These are phyloP conservation scores for Melastoma candidum DNA, from an alignment of 441 rosid genomes.

Conservation along the genomic window DNA sequence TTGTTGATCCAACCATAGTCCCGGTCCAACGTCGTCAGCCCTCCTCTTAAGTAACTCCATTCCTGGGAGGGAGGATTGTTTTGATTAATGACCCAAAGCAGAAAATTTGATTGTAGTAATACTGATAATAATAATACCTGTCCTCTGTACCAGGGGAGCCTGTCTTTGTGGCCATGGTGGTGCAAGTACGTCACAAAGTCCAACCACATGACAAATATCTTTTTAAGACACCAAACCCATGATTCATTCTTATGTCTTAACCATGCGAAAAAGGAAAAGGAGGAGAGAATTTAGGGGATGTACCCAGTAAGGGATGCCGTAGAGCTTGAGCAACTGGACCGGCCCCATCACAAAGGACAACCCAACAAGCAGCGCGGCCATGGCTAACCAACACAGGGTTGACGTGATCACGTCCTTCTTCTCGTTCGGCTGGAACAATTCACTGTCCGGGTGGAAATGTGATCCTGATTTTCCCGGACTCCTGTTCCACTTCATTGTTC, in stretches of 20 bases:
- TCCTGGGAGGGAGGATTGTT: slow-evolving; percentile 29
- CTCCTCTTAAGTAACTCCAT: slow-evolving; percentile 89
- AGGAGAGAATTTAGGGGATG: neutral
- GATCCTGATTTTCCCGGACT: slow-evolving; percentile 94
- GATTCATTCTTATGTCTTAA: no score
- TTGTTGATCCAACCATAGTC: slow-evolving; percentile 73
- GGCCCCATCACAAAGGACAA: slow-evolving; percentile 51
- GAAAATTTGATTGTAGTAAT: neutral
- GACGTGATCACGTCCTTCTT: slow-evolving; percentile 52
- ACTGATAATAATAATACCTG: slow-evolving; percentile 31
- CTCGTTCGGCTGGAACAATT: slow-evolving; percentile 50
- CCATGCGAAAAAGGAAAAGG: no score
- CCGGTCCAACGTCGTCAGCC: slow-evolving; percentile 79
- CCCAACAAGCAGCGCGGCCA: slow-evolving; percentile 42
- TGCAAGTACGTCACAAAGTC: slow-evolving; percentile 89
- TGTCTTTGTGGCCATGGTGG: slow-evolving; percentile 72
- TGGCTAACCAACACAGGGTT: slow-evolving; percentile 52
- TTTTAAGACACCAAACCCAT: neutral
- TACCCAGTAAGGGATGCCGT: slow-evolving; percentile 79
- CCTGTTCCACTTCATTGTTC: slow-evolving; percentile 43
- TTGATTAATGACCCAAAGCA: neutral
- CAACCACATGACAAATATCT: slow-evolving; percentile 81
- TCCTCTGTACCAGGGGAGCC: slow-evolving; percentile 96
- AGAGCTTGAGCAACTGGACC: slow-evolving; percentile 48
- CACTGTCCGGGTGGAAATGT: slow-evolving; percentile 70